Evolutionary conservation across 768 basidiomycete genomes (phyloP).

Genomic region (Russula brevipes): DNA sequence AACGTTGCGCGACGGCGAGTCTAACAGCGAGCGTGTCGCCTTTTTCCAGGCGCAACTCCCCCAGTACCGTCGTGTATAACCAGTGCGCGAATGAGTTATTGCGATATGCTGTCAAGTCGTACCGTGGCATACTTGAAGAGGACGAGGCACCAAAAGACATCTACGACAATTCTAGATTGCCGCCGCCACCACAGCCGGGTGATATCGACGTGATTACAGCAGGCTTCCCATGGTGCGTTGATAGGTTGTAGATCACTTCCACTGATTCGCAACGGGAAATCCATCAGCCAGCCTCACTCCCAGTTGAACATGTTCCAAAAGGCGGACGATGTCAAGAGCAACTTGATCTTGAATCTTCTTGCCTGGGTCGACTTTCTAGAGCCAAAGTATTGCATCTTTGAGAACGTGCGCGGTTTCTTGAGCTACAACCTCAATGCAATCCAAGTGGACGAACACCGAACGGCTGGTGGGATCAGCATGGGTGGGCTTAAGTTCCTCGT

Average conservation of each 20-base stretch:
- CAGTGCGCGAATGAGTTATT: constrained; percentile 66
- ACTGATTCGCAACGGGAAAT: neutral
- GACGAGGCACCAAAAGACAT: constrained; percentile 39
- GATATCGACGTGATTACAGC: constrained; percentile 58
- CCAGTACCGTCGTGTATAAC: constrained; percentile 53
- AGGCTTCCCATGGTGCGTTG: constrained; percentile 69
- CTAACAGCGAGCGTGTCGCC: constrained; percentile 5
- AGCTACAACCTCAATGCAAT: constrained; percentile 36
- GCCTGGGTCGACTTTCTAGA: constrained; percentile 41
- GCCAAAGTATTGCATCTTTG: constrained; percentile 44
- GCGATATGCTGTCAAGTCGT: constrained; percentile 49
- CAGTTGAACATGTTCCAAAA: constrained; percentile 63
- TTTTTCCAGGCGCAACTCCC: constrained; percentile 45
- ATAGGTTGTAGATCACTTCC: neutral
- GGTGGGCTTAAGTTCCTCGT: constrained; percentile 69
- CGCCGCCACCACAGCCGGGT: constrained; percentile 44
- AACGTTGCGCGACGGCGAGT: neutral
- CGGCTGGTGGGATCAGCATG: constrained; percentile 61
- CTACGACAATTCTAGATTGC: constrained; percentile 37
- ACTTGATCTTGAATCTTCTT: constrained; percentile 56
- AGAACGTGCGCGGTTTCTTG: constrained; percentile 46
- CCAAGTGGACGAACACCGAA: constrained; percentile 38
- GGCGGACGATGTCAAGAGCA: constrained; percentile 63
- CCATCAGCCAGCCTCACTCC: constrained; percentile 67
- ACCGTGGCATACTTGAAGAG: constrained; percentile 31